phyloP scores from a whole-genome alignment of 2,329 filamentous ascomycete genomes.

The Colletotrichum godetiae region DNA sequence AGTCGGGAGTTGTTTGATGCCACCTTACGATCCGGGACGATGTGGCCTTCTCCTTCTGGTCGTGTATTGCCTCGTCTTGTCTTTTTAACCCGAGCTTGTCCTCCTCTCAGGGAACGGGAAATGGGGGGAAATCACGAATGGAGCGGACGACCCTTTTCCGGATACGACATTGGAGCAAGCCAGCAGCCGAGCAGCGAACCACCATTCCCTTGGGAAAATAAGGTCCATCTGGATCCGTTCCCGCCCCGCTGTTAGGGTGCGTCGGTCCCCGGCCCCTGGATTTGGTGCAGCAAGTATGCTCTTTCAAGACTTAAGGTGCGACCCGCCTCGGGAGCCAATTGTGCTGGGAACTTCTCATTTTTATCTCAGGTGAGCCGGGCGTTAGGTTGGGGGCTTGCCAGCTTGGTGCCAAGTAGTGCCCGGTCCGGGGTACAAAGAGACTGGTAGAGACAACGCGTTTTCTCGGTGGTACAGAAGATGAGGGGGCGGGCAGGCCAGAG shows the following conservation, averaged over 20 bases:
- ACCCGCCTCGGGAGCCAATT: slow-evolving; percentile 10
- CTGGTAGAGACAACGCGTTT: slow-evolving; percentile 1
- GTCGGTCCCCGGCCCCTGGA: slow-evolving; percentile 1
- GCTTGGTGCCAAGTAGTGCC: background rate
- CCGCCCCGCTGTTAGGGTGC: slow-evolving; percentile 22
- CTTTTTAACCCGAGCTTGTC: background rate
- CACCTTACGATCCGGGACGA: background rate
- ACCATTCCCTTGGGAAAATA: slow-evolving; percentile 16
- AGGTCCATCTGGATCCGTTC: slow-evolving; percentile 14
- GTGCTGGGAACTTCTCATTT: background rate
- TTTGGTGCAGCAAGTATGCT: background rate
- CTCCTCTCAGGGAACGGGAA: background rate
- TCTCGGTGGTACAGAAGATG: background rate
- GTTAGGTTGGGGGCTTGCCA: background rate
- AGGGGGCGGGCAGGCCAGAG: slow-evolving; percentile 7
- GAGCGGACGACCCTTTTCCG: background rate
- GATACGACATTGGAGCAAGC: background rate
- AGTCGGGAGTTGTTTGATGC: background rate
- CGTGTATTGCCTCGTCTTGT: background rate
- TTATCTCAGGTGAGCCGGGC: background rate
- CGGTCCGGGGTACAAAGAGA: background rate
- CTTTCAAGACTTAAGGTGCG: background rate
- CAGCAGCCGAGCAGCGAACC: background rate
- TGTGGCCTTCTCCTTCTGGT: background rate
- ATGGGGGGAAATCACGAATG: background rate